A percentile compares a stretch with the other conserved stretches of the same genome.
These are phyloP conservation scores for Colletotrichum melonis DNA, from an alignment of 2,329 filamentous ascomycete species.

Conservation along the genomic window DNA sequence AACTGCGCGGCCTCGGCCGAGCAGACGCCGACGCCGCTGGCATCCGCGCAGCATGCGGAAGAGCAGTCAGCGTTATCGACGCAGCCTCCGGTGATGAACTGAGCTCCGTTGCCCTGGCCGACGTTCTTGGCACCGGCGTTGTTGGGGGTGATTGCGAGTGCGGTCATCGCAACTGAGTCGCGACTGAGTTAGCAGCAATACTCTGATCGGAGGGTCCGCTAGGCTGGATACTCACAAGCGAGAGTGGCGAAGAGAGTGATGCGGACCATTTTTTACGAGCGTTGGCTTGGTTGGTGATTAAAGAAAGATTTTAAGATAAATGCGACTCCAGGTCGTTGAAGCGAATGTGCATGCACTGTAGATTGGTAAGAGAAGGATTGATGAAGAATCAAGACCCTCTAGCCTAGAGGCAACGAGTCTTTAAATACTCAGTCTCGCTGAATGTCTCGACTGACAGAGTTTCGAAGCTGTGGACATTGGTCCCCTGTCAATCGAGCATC, in stretches of 20 bases:
- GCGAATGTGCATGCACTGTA: slow-evolving; percentile 20
- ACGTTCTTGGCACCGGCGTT: slow-evolving; percentile 35
- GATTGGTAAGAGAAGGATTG: background rate
- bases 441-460: background rate
- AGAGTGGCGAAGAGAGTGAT: slow-evolving; percentile 39
- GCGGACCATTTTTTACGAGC: slow-evolving; percentile 39
- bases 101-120: slow-evolving; percentile 35
- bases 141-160: slow-evolving; percentile 40
- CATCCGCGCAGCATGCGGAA: slow-evolving; percentile 43
- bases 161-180: slow-evolving; percentile 35
- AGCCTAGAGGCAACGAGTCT: background rate
- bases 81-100: slow-evolving; percentile 46
- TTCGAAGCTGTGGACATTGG: background rate
- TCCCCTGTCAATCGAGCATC: background rate
- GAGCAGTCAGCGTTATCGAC: slow-evolving; percentile 43
- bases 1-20: slow-evolving; percentile 43
- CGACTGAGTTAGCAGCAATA: background rate
- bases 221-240: slow-evolving; percentile 39
- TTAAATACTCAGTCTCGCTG: background rate
- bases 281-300: background rate
- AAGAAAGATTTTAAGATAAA: background rate
- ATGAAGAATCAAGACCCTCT: background rate
- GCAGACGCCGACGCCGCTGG: slow-evolving; percentile 42
- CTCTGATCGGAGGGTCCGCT: background rate
- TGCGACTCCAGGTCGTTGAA: slow-evolving; percentile 31